These are phyloP conservation scores for Neltuma alba DNA, from an alignment of 306 rosid species.

Conservation along the genomic window DNA sequence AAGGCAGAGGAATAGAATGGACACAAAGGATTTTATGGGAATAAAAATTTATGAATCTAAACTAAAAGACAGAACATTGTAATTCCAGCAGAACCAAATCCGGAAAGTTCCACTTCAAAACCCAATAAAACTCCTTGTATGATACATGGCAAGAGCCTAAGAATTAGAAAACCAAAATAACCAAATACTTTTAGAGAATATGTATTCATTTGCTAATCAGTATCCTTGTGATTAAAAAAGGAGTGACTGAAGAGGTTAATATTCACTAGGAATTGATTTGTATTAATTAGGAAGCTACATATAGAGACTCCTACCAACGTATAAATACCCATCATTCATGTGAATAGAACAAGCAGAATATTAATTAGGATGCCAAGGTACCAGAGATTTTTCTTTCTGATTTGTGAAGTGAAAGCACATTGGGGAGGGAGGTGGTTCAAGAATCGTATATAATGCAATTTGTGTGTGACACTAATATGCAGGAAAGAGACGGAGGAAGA, in stretches of 20 bases:
- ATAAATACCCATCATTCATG: not conserved
- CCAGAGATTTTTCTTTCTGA: not conserved
- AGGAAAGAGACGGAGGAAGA: too few species aligned
- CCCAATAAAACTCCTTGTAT: not conserved
- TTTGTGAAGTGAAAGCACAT: too few species aligned
- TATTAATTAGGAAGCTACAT: not conserved
- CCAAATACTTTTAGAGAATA: not conserved
- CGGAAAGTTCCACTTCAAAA: not conserved
- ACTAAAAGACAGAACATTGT: not conserved
- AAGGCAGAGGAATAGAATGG: conserved; percentile 7
- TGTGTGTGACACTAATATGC: too few species aligned
- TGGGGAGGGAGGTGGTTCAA: too few species aligned
- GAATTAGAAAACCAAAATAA: not conserved
- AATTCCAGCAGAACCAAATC: not conserved
- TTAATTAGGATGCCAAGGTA: not conserved
- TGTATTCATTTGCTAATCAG: not conserved
- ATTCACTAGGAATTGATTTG: not conserved
- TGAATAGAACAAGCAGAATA: not conserved
- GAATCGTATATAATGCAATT: too few species aligned
- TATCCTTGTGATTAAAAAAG: not conserved
- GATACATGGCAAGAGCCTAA: not conserved
- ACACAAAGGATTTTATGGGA: not conserved
- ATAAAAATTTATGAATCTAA: not conserved
- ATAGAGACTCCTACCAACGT: not conserved
- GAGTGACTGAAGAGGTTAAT: not conserved